Conservation (phyloP, 257 asterid genomes). For the Jaltomata sinuosa region DNA sequence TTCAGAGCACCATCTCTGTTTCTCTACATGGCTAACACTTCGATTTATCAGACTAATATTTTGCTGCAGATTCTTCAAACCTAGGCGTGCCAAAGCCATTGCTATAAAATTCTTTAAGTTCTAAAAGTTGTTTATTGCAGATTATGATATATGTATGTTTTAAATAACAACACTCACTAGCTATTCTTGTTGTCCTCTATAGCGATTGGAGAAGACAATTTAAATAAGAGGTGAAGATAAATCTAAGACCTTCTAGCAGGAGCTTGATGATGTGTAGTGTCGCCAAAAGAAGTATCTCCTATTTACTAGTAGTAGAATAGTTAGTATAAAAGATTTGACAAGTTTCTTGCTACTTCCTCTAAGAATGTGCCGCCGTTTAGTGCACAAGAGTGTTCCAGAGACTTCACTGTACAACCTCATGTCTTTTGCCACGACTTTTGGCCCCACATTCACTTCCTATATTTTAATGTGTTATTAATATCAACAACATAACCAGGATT, state of each 20-base stretch:
- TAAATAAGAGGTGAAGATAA: background rate
- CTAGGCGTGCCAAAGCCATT: constrained; percentile 25
- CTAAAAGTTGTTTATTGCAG: too few relatives aligned
- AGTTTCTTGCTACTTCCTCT: background rate
- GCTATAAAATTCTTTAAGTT: background rate
- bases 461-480: too few relatives aligned
- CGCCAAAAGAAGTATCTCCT: too few relatives aligned
- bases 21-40: background rate
- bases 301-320: background rate
- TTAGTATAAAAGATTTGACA: background rate
- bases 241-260: background rate
- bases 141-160: too few relatives aligned
- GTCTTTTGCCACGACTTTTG: background rate
- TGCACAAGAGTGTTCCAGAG: background rate
- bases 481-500: too few relatives aligned
- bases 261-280: background rate
- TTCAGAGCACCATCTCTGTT: constrained; percentile 11
- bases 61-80: constrained; percentile 14
- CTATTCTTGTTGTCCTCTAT: background rate
- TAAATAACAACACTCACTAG: background rate
- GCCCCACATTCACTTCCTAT: too few relatives aligned
- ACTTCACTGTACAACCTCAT: background rate
- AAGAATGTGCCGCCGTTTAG: background rate
- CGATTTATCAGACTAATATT: background rate
- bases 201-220: background rate